Percentiles rank a stretch among this genome's conserved stretches.
These are phyloP conservation scores for Aspergillus ruber DNA, from an alignment of 2,329 filamentous ascomycete genomes.

Conservation along the genomic window DNA sequence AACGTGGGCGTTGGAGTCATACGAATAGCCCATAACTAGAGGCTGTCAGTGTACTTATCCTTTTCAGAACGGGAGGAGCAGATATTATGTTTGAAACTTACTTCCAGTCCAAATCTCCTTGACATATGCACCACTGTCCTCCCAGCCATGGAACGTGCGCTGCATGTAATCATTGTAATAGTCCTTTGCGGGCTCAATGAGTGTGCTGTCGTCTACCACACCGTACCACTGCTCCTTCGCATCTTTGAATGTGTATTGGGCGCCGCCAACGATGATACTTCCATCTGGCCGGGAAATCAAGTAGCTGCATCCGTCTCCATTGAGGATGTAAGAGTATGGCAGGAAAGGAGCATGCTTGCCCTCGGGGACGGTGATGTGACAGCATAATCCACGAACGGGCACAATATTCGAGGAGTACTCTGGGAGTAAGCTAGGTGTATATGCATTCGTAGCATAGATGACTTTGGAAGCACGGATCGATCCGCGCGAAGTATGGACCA, in stretches of 20 bases:
- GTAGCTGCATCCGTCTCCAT: slow-evolving; percentile 51
- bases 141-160: slow-evolving; percentile 31
- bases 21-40: slow-evolving; percentile 48
- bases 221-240: slow-evolving; percentile 39
- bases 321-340: slow-evolving; percentile 53
- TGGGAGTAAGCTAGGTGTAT: slow-evolving; percentile 70
- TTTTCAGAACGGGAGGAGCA: background rate
- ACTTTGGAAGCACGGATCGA: slow-evolving; percentile 57
- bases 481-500: slow-evolving; percentile 56
- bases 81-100: slow-evolving; percentile 10
- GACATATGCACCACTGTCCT: slow-evolving; percentile 26
- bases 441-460: slow-evolving; percentile 76
- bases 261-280: slow-evolving; percentile 59
- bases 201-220: slow-evolving; percentile 41
- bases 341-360: slow-evolving; percentile 24
- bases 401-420: slow-evolving; percentile 65
- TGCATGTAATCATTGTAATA: slow-evolving; percentile 36
- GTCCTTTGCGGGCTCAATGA: slow-evolving; percentile 44
- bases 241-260: slow-evolving; percentile 39
- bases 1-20: slow-evolving; percentile 49
- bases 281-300: slow-evolving; percentile 54
- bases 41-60: background rate
- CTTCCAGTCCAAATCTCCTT: slow-evolving; percentile 33
- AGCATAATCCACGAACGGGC: slow-evolving; percentile 60
- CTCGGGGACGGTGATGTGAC: slow-evolving; percentile 26